Evolutionary conservation across 2,329 filamentous ascomycete genomes (phyloP).

Genomic region (Exophiala viscosa): DNA sequence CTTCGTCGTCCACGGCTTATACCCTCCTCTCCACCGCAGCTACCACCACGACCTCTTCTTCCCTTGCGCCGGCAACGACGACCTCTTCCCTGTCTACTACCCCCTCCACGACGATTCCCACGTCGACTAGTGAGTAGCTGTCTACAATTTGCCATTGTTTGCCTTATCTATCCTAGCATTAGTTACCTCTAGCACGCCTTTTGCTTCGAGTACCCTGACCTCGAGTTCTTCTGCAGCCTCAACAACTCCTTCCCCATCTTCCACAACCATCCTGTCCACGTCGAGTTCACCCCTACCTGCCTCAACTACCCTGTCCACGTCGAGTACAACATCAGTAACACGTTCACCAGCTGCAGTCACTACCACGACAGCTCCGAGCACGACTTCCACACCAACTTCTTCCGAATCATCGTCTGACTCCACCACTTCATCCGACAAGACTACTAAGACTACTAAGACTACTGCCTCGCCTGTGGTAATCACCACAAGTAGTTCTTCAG

Average conservation of each 20-base stretch:
- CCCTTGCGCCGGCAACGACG: slow-evolving; percentile 6
- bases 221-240: slow-evolving; percentile 7
- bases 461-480: slow-evolving; percentile 21
- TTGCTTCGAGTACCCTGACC: slow-evolving; percentile 4
- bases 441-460: no score
- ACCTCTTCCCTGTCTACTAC: slow-evolving; percentile 10
- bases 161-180: slow-evolving; percentile 1
- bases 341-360: slow-evolving; percentile 12
- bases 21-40: slow-evolving; percentile 16
- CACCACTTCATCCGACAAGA: slow-evolving; percentile 6
- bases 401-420: slow-evolving; percentile 10
- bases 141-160: slow-evolving; percentile 4
- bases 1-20: slow-evolving; percentile 12
- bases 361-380: neutral
- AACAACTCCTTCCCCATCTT: neutral
- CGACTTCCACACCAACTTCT: slow-evolving; percentile 8
- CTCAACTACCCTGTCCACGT: neutral
- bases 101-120: slow-evolving; percentile 10
- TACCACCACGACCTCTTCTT: slow-evolving; percentile 11
- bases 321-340: slow-evolving; percentile 64
- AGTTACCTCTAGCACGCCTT: slow-evolving; percentile 1
- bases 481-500: slow-evolving; percentile 17
- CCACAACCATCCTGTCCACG: slow-evolving; percentile 5
- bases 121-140: slow-evolving; percentile 18
- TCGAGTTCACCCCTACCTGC: neutral